A percentile compares a stretch with the other conserved stretches of the same genome.
phyloP scores from a whole-genome alignment of 2,329 filamentous ascomycete species.

The Nigrograna mackinnonii region DNA sequence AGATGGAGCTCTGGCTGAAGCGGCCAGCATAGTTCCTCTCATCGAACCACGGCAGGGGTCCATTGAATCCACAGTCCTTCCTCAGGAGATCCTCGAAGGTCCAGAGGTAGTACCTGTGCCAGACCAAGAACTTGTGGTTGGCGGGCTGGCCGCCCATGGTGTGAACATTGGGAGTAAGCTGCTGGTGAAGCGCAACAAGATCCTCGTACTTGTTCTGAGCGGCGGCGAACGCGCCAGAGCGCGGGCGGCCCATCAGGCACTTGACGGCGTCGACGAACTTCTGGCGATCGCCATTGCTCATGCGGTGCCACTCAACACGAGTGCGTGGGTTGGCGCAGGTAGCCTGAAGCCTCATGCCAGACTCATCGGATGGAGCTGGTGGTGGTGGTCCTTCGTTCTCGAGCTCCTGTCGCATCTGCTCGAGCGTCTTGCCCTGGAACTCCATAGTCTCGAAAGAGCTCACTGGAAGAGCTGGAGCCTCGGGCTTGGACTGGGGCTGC shows the following conservation, averaged over 20 bases:
- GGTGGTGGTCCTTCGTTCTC: no score
- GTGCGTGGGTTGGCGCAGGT: slow-evolving; percentile 30
- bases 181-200: slow-evolving; percentile 37
- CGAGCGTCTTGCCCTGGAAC: no score
- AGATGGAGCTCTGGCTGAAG: slow-evolving; percentile 32
- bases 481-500: no score
- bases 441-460: no score
- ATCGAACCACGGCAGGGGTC: slow-evolving; percentile 43
- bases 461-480: no score
- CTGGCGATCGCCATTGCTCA: slow-evolving; percentile 22
- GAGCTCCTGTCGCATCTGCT: no score
- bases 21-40: slow-evolving; percentile 34
- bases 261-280: slow-evolving; percentile 31
- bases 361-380: no score
- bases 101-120: slow-evolving; percentile 49
- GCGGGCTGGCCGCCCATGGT: no score
- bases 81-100: slow-evolving; percentile 46
- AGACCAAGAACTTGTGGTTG: slow-evolving; percentile 45
- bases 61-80: slow-evolving; percentile 47
- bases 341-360: no score
- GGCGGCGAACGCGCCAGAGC: slow-evolving; percentile 26
- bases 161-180: slow-evolving; percentile 35
- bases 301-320: slow-evolving; percentile 36
- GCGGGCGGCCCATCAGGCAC: slow-evolving; percentile 26
- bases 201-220: slow-evolving; percentile 38